Evolutionary conservation across 108 stramenopile species (phyloP), one percentile per base, ranked within the genome.

Genomic region (Chaetoceros muelleri): DNA sequence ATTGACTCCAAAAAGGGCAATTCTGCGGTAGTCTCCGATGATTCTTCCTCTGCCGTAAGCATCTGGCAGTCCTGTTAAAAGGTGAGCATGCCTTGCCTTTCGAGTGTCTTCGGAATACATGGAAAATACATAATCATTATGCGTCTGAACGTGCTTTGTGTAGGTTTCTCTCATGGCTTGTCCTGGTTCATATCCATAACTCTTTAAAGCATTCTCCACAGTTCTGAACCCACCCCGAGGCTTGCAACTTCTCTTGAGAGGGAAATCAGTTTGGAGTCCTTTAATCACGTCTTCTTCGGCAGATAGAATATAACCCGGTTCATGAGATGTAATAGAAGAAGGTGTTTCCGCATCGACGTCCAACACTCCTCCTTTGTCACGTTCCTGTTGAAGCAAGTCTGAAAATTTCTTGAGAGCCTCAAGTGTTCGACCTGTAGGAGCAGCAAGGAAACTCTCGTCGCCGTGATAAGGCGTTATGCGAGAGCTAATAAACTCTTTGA

Each of bases 41-140:
- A 83, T 73, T 1, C 81, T 67, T 16, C 81, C 81, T 24, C 81
- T 58, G 50, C 78, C 78, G 46, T 83, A 83, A 21, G 69, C 78
- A 71, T 83, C 81, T 3, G 81, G 81, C 7, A 83, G 60, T 2
- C 81, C 81, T 2, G 81, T 83, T n/a, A 83, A 60, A 24, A 83
- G 65, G 46, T 83, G 78, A 23, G 73, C 57, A 49, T 83, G 78
- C 10, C 81, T 68, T 21, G 81, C 81, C 28, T 34, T 62, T 27
- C 70, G 58, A 75, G 79, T 83, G 46, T 75, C 69, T 46, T 73
- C 70, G 10, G 81, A 77, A 63, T 83, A 83, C 60, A 79, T 74
- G 52, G 59, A 58, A 54, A 83, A 83, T n/a, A 76, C 70, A 49
- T 74, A 53, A 64, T 83, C 78, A 53, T 83, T 83, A 61, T 83